Evolutionary conservation across 1,284 basidiomycete species (phyloP), one percentile per base, ranked within the genome.

Genomic region (Cutaneotrichosporon sp.): DNA sequence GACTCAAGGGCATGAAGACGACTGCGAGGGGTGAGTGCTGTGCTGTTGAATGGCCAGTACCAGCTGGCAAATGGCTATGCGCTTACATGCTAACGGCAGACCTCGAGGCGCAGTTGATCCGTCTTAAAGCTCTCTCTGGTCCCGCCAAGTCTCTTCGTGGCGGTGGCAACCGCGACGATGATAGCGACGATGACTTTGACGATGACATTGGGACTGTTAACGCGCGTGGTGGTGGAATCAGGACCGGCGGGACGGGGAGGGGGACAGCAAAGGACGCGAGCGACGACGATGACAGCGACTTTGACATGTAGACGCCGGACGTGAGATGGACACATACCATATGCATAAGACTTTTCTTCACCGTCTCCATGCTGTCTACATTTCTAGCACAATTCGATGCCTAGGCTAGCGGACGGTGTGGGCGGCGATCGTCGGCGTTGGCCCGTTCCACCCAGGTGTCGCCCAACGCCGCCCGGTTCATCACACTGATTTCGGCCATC

Each of bases 21-120:
- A 82, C 79, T 33, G 78, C 86, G n/a, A 84, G 88, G 78, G 92
- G 92, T 90, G 63, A 54, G 76, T 61, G 5, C n/a, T n/a, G n/a
- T n/a, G n/a, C n/a, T n/a, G n/a, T n/a, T n/a, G n/a, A n/a, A n/a
- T n/a, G n/a, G n/a, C n/a, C n/a, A n/a, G n/a, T n/a, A n/a, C n/a
- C n/a, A n/a, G n/a, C n/a, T n/a, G n/a, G n/a, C n/a, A n/a, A n/a
- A n/a, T n/a, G n/a, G n/a, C n/a, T n/a, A n/a, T n/a, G n/a, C n/a
- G n/a, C n/a, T n/a, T n/a, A n/a, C n/a, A 12, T 32, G 29, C 35
- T 29, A n/a, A 39, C 24, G 10, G 12, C 48, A 72, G 73, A 75
- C 34, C 62, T 75, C 31, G 74, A 75, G 57, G 55, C 59, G 3
- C 55, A 74, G 20, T 51, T 75, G 10, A 51, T 74, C 6, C 64